Conservation (phyloP, 768 basidiomycete species). For the Rhodosporidiobolus odoratus region DNA sequence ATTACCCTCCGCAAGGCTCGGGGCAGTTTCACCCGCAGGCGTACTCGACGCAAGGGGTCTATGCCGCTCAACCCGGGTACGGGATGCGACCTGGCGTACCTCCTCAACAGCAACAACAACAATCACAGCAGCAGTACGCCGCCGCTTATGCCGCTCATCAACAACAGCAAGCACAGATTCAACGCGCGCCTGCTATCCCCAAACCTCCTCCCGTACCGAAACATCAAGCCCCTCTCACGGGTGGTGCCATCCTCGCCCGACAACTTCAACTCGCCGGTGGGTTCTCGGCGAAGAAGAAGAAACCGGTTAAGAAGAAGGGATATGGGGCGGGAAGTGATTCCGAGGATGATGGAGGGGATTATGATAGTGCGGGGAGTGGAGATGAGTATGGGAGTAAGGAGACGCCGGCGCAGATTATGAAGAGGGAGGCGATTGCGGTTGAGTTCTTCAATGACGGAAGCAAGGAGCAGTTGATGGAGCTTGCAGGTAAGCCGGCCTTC, state of each 20-base stretch:
- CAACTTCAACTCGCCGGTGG: conserved; percentile 17
- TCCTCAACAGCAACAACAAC: neutral
- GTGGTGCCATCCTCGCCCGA: conserved; percentile 31
- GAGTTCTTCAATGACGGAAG: conserved; percentile 51
- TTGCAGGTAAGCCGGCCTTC: conserved; percentile 33
- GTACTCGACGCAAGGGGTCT: conserved; percentile 11
- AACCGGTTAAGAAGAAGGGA: conserved; percentile 18
- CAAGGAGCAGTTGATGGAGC: conserved; percentile 49
- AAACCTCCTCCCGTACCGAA: conserved; percentile 9
- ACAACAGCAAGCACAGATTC: neutral
- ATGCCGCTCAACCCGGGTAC: neutral
- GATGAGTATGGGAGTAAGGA: conserved; percentile 35
- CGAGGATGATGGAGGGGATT: conserved; percentile 42
- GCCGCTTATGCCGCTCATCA: too few relatives aligned
- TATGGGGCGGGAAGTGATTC: conserved; percentile 34
- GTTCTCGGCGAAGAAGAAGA: conserved; percentile 14
- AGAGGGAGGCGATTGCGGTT: conserved; percentile 37
- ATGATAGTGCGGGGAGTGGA: conserved; percentile 34
- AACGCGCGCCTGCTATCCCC: too few relatives aligned
- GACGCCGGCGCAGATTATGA: conserved; percentile 28
- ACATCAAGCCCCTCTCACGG: conserved; percentile 13
- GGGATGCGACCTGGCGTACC: neutral
- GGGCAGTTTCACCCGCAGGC: neutral
- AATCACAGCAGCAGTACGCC: neutral
- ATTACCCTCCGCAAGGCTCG: neutral